A percentile compares a stretch with the other conserved stretches of the same genome.
These are phyloP conservation scores for Coprinopsis strossmayeri DNA, from an alignment of 768 basidiomycete species.

Conservation along the genomic window DNA sequence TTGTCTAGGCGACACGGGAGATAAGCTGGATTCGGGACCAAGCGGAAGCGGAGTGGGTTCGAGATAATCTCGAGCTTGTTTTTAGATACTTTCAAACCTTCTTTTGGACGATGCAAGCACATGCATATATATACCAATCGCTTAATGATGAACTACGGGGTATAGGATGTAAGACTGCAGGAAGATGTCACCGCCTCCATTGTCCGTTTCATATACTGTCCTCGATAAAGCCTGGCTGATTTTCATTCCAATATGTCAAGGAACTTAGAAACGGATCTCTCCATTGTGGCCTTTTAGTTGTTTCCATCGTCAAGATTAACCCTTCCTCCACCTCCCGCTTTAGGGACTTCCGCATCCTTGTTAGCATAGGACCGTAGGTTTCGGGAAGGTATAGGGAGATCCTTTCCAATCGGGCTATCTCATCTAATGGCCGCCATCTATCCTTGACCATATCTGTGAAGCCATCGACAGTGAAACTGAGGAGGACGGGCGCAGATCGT, in stretches of 20 bases:
- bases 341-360: background rate
- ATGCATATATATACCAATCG: too few relatives aligned
- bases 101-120: too few relatives aligned
- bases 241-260: too few relatives aligned
- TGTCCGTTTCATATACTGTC: too few relatives aligned
- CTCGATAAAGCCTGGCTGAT: too few relatives aligned
- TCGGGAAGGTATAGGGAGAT: background rate
- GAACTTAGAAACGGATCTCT: background rate
- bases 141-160: too few relatives aligned
- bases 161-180: too few relatives aligned
- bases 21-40: background rate
- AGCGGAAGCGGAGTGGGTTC: background rate
- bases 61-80: too few relatives aligned
- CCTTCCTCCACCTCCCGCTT: constrained; percentile 5
- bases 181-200: too few relatives aligned
- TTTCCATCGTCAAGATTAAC: background rate
- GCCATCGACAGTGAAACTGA: constrained; percentile 1
- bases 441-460: constrained; percentile 6
- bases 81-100: too few relatives aligned
- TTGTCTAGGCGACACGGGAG: constrained; percentile 1
- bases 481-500: background rate
- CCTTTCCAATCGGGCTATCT: constrained; percentile 1
- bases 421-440: constrained; percentile 2
- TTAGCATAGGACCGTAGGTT: background rate
- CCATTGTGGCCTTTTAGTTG: background rate